These are phyloP conservation scores for Penicillium salamii DNA, from an alignment of 495 filamentous ascomycete genomes.

Conservation along the genomic window DNA sequence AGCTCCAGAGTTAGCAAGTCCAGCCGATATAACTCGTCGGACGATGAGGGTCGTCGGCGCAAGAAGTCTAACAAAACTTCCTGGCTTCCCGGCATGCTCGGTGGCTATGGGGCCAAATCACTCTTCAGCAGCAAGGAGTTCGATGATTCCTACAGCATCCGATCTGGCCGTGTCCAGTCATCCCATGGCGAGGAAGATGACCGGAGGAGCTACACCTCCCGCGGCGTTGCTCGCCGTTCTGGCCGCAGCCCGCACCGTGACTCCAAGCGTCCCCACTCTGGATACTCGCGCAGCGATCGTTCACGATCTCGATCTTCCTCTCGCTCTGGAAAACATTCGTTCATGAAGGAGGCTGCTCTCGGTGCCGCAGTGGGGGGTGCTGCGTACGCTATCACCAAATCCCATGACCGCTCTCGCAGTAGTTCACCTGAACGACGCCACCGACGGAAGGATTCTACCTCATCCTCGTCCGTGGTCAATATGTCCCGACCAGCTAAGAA, in stretches of 20 bases:
- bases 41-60: constrained; percentile 48
- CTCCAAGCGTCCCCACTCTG: constrained; percentile 4
- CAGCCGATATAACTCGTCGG: constrained; percentile 56
- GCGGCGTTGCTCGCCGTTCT: constrained; percentile 37
- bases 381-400: constrained; percentile 32
- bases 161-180: constrained; percentile 41
- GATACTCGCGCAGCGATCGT: constrained; percentile 26
- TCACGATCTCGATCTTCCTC: constrained; percentile 49
- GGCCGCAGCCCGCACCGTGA: constrained; percentile 33
- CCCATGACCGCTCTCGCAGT: constrained; percentile 28
- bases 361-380: constrained; percentile 46
- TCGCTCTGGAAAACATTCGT: constrained; percentile 34
- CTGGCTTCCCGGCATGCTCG: constrained; percentile 54
- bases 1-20: constrained; percentile 51
- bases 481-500: constrained; percentile 29
- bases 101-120: constrained; percentile 54
- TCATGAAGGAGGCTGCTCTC: constrained; percentile 40
- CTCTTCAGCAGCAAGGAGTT: constrained; percentile 53
- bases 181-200: constrained; percentile 38
- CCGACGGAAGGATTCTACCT: constrained; percentile 36
- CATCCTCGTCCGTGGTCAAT: constrained; percentile 32
- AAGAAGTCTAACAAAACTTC: constrained; percentile 40
- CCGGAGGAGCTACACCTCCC: constrained; percentile 45
- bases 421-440: constrained; percentile 29
- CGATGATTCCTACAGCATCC: constrained; percentile 58